Conservation (phyloP, 352 stramenopile genomes). For the Aphanomyces euteiches region DNA sequence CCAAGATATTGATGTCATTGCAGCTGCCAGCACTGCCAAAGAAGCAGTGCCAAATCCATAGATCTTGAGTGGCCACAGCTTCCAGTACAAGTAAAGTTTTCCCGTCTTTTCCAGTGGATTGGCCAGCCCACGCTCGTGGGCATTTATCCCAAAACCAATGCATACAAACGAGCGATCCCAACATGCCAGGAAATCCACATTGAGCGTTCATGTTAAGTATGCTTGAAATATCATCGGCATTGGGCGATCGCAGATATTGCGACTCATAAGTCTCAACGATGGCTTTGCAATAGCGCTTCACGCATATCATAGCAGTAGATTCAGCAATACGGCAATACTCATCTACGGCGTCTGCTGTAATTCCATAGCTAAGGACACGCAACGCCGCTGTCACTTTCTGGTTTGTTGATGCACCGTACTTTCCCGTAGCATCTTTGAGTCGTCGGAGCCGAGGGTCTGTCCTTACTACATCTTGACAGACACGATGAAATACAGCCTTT, state of each 20-base stretch:
- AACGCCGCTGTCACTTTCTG: constrained; percentile 30
- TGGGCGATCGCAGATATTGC: background rate
- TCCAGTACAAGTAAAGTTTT: constrained; percentile 25
- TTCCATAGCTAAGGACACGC: constrained; percentile 29
- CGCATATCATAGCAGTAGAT: background rate
- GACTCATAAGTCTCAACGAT: background rate
- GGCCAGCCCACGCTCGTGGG: constrained; percentile 16
- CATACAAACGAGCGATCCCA: constrained; percentile 30
- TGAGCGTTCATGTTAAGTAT: background rate
- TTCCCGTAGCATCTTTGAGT: constrained; percentile 21
- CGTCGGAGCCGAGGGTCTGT: background rate
- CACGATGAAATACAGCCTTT: too few species aligned
- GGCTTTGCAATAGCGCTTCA: background rate
- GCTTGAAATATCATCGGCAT: background rate
- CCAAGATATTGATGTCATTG: constrained; percentile 30
- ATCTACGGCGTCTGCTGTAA: constrained; percentile 11
- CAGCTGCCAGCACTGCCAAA: constrained; percentile 6
- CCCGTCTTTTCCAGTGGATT: constrained; percentile 15
- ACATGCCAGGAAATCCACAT: constrained; percentile 30
- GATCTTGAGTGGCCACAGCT: constrained; percentile 7
- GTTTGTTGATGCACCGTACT: background rate
- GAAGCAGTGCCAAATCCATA: constrained; percentile 23
- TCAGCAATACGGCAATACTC: constrained; percentile 4
- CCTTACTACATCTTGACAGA: too few species aligned
- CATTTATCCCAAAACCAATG: constrained; percentile 32